Evolutionary conservation across 192 early-diverging fungal genomes (phyloP), one percentile per base, ranked within the genome.

Genomic region (Dissophora ornata): DNA sequence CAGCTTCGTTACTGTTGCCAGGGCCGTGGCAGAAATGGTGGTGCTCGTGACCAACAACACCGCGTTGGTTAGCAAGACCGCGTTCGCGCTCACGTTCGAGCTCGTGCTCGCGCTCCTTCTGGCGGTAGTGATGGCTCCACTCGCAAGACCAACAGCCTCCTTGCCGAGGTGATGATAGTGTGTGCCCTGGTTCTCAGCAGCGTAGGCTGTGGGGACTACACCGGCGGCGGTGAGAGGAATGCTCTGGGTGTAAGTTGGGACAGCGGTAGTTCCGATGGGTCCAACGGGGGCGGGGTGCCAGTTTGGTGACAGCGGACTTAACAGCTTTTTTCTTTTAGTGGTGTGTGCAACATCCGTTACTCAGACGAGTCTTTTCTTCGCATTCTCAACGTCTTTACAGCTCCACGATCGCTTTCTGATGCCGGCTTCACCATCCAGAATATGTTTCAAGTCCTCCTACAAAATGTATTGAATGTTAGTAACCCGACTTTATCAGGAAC

Each of bases 241-340:
- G 30, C 47, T 61, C 44, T 64, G 56, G 24, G 41, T 22, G 42
- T 45, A 55, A 1, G 57, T 75, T 22, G 57, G 62, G 26, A 73
- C 21, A 29, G 63, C 22, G 48, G 24, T 58, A 3, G 62, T 73
- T 7, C 70, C 55, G 6, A 61, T 73, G 7, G 62, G 70, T 9
- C 70, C 70, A 11, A 55, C 70, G 16, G 59, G 60, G 12, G 4
- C 29, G 7, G 53, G 50, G 46, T 62, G 52, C 25, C 4, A 30
- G 10, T 29, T 11, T 54, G 32, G n/a, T 38, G 36, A 38, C 36
- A 38, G n/a, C n/a, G n/a, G n/a, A n/a, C n/a, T n/a, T n/a, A n/a
- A n/a, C n/a, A n/a, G n/a, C n/a, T n/a, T n/a, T n/a, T n/a, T n/a
- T n/a, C n/a, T n/a, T n/a, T n/a, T n/a, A n/a, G n/a, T n/a, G n/a